Conservation (phyloP, 441 rosid species). For the Hura crepitans region DNA sequence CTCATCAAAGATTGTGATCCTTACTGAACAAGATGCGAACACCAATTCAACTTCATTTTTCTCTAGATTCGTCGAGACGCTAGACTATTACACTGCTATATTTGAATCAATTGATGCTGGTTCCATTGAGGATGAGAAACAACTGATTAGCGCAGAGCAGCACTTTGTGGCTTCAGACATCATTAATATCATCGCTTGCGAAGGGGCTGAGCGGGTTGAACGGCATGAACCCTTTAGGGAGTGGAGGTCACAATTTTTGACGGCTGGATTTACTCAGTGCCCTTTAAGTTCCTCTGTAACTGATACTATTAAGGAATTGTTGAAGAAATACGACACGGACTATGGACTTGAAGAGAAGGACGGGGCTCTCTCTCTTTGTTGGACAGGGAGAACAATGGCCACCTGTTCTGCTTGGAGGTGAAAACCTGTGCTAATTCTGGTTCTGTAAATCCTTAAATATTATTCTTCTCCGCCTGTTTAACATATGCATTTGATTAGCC, state of each 20-base stretch:
- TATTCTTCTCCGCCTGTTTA: too few species aligned
- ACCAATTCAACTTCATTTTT: slow-evolving; percentile 83
- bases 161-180: slow-evolving; percentile 86
- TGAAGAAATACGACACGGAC: slow-evolving; percentile 44
- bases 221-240: slow-evolving; percentile 77
- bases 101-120: slow-evolving; percentile 80
- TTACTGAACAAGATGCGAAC: slow-evolving; percentile 88
- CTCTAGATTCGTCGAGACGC: slow-evolving; percentile 69
- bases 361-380: slow-evolving; percentile 75
- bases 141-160: slow-evolving; percentile 78
- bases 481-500: too few species aligned
- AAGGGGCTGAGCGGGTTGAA: slow-evolving; percentile 78
- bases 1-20: slow-evolving; percentile 76
- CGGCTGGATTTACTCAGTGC: slow-evolving; percentile 74
- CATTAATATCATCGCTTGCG: slow-evolving; percentile 82
- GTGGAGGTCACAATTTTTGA: slow-evolving; percentile 67
- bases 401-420: slow-evolving; percentile 86
- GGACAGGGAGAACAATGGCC: slow-evolving; percentile 82
- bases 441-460: too few species aligned
- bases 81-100: slow-evolving; percentile 75
- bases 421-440: too few species aligned
- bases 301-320: slow-evolving; percentile 55
- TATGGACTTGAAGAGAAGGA: slow-evolving; percentile 76
- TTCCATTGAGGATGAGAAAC: slow-evolving; percentile 59
- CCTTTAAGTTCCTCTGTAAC: slow-evolving; percentile 72